Evolutionary conservation across 1,284 basidiomycete species (phyloP).

Genomic region (Cerioporus squamosus): DNA sequence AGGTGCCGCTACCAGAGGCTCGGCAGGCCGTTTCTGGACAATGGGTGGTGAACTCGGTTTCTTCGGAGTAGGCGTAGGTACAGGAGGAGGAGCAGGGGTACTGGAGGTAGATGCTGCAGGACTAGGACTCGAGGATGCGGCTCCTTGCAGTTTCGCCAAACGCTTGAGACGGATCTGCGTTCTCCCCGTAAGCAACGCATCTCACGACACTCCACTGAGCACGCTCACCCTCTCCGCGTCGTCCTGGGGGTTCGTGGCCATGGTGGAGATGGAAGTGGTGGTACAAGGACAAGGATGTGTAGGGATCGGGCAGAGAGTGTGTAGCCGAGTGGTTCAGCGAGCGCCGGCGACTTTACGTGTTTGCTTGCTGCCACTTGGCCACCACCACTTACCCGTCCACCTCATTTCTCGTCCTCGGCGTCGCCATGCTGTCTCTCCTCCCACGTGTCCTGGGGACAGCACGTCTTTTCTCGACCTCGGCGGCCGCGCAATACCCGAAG

Average conservation of each 20-base stretch:
- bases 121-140: conserved; percentile 39
- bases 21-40: conserved; percentile 33
- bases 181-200: not conserved
- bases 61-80: conserved; percentile 24
- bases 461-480: conserved; percentile 41
- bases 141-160: conserved; percentile 73
- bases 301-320: conserved; percentile 2
- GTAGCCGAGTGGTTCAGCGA: not conserved
- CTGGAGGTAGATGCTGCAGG: conserved; percentile 38
- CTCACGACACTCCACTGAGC: conserved; percentile 2
- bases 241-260: conserved; percentile 62
- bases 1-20: conserved; percentile 32
- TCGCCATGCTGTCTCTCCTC: conserved; percentile 28
- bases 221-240: conserved; percentile 74
- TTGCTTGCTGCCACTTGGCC: not conserved
- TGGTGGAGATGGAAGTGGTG: conserved; percentile 36
- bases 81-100: conserved; percentile 5
- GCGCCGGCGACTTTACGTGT: not conserved
- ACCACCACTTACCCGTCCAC: not conserved
- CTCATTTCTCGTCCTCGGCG: not conserved
- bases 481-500: conserved; percentile 48
- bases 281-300: not conserved
- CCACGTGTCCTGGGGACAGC: conserved; percentile 29
- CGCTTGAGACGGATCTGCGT: conserved; percentile 86
- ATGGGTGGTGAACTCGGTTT: conserved; percentile 4